Base-by-base conservation (phyloP, 169 alveolate species). In the Eimeria praecox region DNA sequence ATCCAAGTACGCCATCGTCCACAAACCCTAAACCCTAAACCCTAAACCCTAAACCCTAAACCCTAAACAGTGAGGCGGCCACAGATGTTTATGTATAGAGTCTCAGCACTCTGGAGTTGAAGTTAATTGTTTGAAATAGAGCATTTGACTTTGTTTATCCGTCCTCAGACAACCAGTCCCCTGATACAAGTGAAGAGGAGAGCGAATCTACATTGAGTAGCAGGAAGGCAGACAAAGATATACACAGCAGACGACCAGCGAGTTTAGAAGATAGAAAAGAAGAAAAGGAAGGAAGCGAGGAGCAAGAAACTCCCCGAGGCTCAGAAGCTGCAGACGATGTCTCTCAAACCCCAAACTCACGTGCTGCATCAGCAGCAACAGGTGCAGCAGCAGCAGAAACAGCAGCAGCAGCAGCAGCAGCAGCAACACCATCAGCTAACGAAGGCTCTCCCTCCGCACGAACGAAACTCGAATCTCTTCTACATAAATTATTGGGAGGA, bases 381-480 rank as follows among this genome's bases (percentile, higher is more conserved):
- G 27, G 40, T 16, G 24, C 85, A 73, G 85, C 85, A 77, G 59
- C 20, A 77, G 87, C 27, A 42, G 35, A 16, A 77, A 5, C 59
- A 14, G 87, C 87, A 40, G 40, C 62, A 18, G 62, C 59, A 77
- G 62, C 59, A 40, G 40, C 35, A 77, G 87, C n/a, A 46, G 87
- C 35, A 77, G 62, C 8, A 10, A 18, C 87, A 42, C 18, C 62
- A 77, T 20, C 62, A 40, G 64, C 35, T 20, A 38, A 77, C 22
- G 24, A 77, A 40, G 35, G 30, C 59, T 40, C 20, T 20, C 30
- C 24, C 10, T 27, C 64, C 40, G 24, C 87, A 4, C 87, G 38
- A 46, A 38, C 35, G 59, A 35, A 77, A n/a, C 30, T 82, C 14
- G 90, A 82, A 52, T 49, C 71, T 27, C 71, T 82, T 82, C 73